phyloP scores from a whole-genome alignment of 352 stramenopile species.

The Elongisporangium prolatum region DNA sequence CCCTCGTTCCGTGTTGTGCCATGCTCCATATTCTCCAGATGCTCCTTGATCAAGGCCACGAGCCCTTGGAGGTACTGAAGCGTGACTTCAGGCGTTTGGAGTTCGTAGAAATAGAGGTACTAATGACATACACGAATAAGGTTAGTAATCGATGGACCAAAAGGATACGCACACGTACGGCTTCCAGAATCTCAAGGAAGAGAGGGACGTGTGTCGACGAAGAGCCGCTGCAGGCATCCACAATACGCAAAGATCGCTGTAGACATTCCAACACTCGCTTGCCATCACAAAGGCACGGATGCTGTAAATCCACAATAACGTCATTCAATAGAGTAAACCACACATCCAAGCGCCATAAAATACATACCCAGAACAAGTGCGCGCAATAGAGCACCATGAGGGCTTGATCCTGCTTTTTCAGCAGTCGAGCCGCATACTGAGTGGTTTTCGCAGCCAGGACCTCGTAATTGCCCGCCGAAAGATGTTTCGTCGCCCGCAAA shows the following conservation, averaged over 20 bases:
- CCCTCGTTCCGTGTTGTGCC: slow-evolving; percentile 56
- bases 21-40: slow-evolving; percentile 90
- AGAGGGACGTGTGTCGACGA: slow-evolving; percentile 87
- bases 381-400: slow-evolving; percentile 93
- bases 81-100: slow-evolving; percentile 63
- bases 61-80: slow-evolving; percentile 70
- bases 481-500: slow-evolving; percentile 70
- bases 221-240: slow-evolving; percentile 76
- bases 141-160: slow-evolving; percentile 26
- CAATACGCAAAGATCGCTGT: slow-evolving; percentile 94
- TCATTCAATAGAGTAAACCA: slow-evolving; percentile 12
- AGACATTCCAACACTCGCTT: slow-evolving; percentile 96
- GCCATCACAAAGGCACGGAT: slow-evolving; percentile 83
- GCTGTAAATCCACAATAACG: slow-evolving; percentile 19
- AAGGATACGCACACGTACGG: slow-evolving; percentile 26
- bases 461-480: slow-evolving; percentile 91
- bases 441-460: slow-evolving; percentile 95
- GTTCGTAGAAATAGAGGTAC: slow-evolving; percentile 95
- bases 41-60: slow-evolving; percentile 89
- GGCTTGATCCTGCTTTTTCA: slow-evolving; percentile 97
- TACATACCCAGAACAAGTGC: slow-evolving; percentile 93
- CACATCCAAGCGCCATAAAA: not conserved
- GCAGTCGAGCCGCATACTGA: slow-evolving; percentile 94
- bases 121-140: slow-evolving; percentile 15
- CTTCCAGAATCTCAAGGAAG: slow-evolving; percentile 96